Evolutionary conservation across 441 rosid species (phyloP).

Genomic region (Gossypium schwendimanii): DNA sequence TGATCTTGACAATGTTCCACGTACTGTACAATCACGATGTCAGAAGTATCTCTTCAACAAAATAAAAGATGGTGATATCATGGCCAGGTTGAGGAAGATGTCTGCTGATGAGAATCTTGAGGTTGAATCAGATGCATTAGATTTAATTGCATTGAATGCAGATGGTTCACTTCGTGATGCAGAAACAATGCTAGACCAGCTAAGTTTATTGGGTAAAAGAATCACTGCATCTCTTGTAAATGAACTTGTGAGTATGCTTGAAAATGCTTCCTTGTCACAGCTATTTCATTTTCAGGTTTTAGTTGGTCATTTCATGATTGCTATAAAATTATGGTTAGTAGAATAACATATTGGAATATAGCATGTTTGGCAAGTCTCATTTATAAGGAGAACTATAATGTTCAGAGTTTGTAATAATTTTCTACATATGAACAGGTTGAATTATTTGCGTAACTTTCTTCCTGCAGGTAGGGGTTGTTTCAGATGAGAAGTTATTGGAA

Average conservation of each 20-base stretch:
- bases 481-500: slow-evolving; percentile 87
- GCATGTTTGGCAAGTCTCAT: background rate
- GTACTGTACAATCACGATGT: slow-evolving; percentile 88
- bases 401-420: background rate
- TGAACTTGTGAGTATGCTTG: slow-evolving; percentile 72
- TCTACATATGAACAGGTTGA: background rate
- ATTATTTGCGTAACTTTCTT: slow-evolving; percentile 10
- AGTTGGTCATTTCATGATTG: background rate
- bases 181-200: slow-evolving; percentile 93
- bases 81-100: slow-evolving; percentile 57
- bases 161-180: slow-evolving; percentile 99
- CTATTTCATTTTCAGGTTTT: background rate
- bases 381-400: background rate
- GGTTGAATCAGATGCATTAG: slow-evolving; percentile 78
- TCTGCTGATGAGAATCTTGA: slow-evolving; percentile 73
- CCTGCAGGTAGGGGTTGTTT: slow-evolving; percentile 83
- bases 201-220: slow-evolving; percentile 85
- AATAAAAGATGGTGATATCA: slow-evolving; percentile 80
- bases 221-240: slow-evolving; percentile 79
- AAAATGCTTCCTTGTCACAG: background rate
- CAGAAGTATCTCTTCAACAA: slow-evolving; percentile 90
- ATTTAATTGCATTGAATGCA: slow-evolving; percentile 81
- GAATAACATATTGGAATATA: background rate
- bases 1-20: slow-evolving; percentile 88
- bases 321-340: background rate